Evolutionary conservation across 768 basidiomycete species (phyloP), one percentile per base, ranked within the genome.

Genomic region (Paxillus ammoniavirescens): DNA sequence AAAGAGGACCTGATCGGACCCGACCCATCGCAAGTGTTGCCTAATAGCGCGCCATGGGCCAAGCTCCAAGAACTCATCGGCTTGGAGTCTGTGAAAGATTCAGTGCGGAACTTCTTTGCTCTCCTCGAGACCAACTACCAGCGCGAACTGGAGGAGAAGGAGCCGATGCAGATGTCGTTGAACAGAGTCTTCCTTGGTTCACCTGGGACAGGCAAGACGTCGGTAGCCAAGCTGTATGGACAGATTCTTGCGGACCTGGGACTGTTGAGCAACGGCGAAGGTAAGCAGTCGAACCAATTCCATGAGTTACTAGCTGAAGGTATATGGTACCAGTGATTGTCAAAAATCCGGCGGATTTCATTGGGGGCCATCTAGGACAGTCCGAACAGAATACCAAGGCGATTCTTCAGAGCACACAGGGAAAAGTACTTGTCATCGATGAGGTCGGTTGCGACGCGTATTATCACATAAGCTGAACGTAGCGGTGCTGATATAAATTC

Each of bases 191-290:
- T 89, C 66, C 61, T 86, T 8, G 87, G 87, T 5, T 80, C 81
- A 4, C 87, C 87, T 8, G 87, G 87, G 1, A 87, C 84, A 0
- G 87, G 86, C 0, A 89, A 89, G 62, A 88, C 87, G 4, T 81
- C 86, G 0, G 87, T 89, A 0, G 86, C 83, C 4, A 82, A 80
- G 59, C 26, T 26, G 26, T 26, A 26, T 26, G 26, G 26, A 1
- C 26, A 26, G 26, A 26, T 26, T 6, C 26, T 26, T 26, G 26
- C 26, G 26, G 26, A 26, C 26, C 26, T 26, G 26, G 26, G 26
- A 26, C 26, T 26, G 26, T 26, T 26, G 26, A 26, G 26, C 26
- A 26, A 26, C 26, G 26, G 26, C 5, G 26, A 26, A 26, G 26
- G 26, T 26, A 4, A 26, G 26, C 26, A 26, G 5, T 26, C 6